A percentile compares a stretch with the other conserved stretches of the same genome.
phyloP scores from a whole-genome alignment of 2,329 filamentous ascomycete genomes.

The Arthrocladium fulminans region DNA sequence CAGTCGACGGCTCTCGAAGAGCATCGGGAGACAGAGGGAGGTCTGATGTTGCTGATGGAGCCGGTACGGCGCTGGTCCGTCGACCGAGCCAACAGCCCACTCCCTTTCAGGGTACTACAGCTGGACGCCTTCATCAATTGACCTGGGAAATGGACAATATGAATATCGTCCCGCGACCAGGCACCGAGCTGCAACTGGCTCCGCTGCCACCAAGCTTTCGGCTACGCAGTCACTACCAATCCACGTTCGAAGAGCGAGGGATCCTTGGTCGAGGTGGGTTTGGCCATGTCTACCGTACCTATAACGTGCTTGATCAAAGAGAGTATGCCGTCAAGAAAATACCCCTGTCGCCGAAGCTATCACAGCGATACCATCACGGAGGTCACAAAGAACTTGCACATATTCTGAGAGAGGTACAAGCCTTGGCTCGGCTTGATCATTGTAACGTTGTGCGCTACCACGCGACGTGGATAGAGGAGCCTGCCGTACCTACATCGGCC shows the following conservation, averaged over 20 bases:
- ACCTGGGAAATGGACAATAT: slow-evolving; percentile 12
- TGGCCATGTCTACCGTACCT: slow-evolving; percentile 54
- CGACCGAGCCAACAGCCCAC: slow-evolving; percentile 1
- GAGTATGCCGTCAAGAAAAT: slow-evolving; percentile 61
- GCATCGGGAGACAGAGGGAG: not conserved
- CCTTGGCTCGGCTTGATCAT: slow-evolving; percentile 54
- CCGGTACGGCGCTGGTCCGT: slow-evolving; percentile 2
- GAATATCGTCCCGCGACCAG: slow-evolving; percentile 21
- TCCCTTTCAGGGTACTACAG: not conserved
- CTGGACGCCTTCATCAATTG: not conserved
- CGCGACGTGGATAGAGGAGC: slow-evolving; percentile 53
- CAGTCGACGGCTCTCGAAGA: slow-evolving; percentile 23
- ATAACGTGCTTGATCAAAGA: slow-evolving; percentile 52
- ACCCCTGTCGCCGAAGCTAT: slow-evolving; percentile 43
- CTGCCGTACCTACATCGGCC: not conserved
- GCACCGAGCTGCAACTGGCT: slow-evolving; percentile 15
- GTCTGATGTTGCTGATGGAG: slow-evolving; percentile 21
- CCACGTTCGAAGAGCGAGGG: slow-evolving; percentile 46
- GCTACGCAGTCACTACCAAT: slow-evolving; percentile 36
- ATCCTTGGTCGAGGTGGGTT: slow-evolving; percentile 57
- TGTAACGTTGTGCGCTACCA: slow-evolving; percentile 59
- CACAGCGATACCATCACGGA: slow-evolving; percentile 44
- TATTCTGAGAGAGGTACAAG: slow-evolving; percentile 53
- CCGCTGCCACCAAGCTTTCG: slow-evolving; percentile 21
- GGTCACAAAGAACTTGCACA: slow-evolving; percentile 47